These are phyloP conservation scores for Rhodotorula sp. DNA, from an alignment of 1,284 basidiomycete genomes.

Conservation along the genomic window DNA sequence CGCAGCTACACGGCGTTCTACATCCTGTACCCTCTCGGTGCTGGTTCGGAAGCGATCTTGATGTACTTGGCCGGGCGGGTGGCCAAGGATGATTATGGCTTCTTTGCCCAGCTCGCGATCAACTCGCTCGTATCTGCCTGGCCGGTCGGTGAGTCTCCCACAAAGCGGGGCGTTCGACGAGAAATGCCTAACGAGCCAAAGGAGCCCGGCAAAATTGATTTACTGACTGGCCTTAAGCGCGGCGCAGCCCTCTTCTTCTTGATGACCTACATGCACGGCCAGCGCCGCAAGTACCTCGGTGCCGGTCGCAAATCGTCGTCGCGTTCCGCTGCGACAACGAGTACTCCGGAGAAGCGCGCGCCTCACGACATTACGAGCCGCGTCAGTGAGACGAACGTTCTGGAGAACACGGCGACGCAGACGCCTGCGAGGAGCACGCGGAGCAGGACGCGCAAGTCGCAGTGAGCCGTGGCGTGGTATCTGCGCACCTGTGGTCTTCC, in stretches of 20 bases:
- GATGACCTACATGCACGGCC: constrained; percentile 44
- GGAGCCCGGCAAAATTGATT: no score
- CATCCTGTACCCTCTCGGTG: constrained; percentile 86
- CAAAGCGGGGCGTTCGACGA: no score
- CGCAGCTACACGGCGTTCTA: constrained; percentile 85
- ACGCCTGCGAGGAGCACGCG: constrained; percentile 30
- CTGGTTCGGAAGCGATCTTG: constrained; percentile 82
- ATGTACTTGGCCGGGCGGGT: constrained; percentile 54
- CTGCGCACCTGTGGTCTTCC: no score
- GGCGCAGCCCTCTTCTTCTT: constrained; percentile 42
- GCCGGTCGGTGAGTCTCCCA: constrained; percentile 36
- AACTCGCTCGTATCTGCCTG: constrained; percentile 31
- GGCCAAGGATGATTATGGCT: constrained; percentile 34
- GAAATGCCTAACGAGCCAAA: no score
- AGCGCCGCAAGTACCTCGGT: constrained; percentile 39
- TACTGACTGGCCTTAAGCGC: no score
- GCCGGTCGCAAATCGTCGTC: neutral
- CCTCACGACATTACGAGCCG: constrained; percentile 10
- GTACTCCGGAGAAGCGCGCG: neutral
- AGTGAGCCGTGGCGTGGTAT: neutral
- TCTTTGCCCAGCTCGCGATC: constrained; percentile 27
- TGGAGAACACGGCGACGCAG: neutral
- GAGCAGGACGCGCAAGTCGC: constrained; percentile 15
- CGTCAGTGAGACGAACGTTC: constrained; percentile 6
- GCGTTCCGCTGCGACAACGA: neutral